Conservation (phyloP, 257 asterid genomes). For the Solanum peruvianum region DNA sequence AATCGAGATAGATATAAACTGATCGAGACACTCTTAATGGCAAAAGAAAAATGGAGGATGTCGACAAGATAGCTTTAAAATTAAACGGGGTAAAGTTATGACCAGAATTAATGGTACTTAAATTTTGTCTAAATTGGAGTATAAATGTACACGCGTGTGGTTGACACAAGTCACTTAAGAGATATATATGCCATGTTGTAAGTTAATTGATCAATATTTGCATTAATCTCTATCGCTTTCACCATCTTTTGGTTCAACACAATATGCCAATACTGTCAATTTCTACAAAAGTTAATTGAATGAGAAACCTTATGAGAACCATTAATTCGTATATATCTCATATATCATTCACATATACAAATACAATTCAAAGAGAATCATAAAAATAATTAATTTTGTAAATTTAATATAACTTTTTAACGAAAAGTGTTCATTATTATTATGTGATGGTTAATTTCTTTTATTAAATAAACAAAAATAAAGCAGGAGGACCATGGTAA, state of each 20-base stretch:
- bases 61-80: neutral
- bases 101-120: neutral
- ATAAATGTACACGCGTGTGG: slow-evolving; percentile 17
- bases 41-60: neutral
- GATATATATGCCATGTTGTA: neutral
- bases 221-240: slow-evolving; percentile 15
- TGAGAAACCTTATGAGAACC: slow-evolving; percentile 5
- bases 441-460: neutral
- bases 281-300: slow-evolving; percentile 34
- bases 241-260: slow-evolving; percentile 23
- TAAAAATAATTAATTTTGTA: neutral
- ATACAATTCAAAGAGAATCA: neutral
- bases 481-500: neutral
- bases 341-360: neutral
- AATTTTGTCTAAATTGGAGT: neutral
- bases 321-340: neutral
- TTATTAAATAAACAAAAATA: neutral
- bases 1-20: neutral
- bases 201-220: neutral
- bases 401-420: neutral
- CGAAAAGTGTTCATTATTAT: neutral
- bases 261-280: slow-evolving; percentile 35
- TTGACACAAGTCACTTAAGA: neutral
- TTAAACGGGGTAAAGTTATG: neutral
- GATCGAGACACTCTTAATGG: neutral